Evolutionary conservation across 805 yeast genomes (phyloP).

Genomic region (Kluyveromyces aestuarii): DNA sequence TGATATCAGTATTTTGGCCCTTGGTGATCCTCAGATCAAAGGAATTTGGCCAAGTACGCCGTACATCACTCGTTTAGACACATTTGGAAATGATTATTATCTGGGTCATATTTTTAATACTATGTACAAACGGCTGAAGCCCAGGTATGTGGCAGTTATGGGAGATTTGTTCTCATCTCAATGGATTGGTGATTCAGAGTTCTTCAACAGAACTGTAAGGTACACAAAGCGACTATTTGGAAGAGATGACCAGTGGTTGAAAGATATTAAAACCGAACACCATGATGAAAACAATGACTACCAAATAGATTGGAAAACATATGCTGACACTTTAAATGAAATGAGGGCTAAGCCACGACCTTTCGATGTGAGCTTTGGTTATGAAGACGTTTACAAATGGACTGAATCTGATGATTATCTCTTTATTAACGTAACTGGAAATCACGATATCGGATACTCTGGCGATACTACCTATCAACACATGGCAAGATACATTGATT

Average conservation of each 20-base stretch:
- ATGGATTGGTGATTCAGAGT: constrained; percentile 88
- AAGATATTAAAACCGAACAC: constrained; percentile 30
- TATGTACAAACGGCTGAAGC: constrained; percentile 55
- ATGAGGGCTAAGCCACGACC: constrained; percentile 19
- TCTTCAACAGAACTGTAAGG: constrained; percentile 67
- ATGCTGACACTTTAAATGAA: constrained; percentile 19
- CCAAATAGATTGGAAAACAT: constrained; percentile 19
- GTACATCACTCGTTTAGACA: constrained; percentile 67
- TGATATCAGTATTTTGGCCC: constrained; percentile 62
- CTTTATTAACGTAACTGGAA: constrained; percentile 81
- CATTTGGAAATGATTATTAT: constrained; percentile 82
- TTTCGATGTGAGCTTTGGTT: constrained; percentile 38
- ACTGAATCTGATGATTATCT: constrained; percentile 45
- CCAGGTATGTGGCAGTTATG: constrained; percentile 78
- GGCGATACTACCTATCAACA: constrained; percentile 94
- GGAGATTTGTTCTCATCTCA: constrained; percentile 92
- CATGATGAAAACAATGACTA: constrained; percentile 23
- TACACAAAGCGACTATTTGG: constrained; percentile 64
- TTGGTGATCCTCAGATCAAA: constrained; percentile 96
- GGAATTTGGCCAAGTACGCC: constrained; percentile 73
- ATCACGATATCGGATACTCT: constrained; percentile 91
- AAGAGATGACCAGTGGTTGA: constrained; percentile 51
- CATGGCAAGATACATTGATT: constrained; percentile 60
- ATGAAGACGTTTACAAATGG: constrained; percentile 63
- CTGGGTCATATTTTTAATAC: constrained; percentile 72